Evolutionary conservation across 2,329 filamentous ascomycete genomes (phyloP).

Genomic region (Aspergillus thermomutatus): DNA sequence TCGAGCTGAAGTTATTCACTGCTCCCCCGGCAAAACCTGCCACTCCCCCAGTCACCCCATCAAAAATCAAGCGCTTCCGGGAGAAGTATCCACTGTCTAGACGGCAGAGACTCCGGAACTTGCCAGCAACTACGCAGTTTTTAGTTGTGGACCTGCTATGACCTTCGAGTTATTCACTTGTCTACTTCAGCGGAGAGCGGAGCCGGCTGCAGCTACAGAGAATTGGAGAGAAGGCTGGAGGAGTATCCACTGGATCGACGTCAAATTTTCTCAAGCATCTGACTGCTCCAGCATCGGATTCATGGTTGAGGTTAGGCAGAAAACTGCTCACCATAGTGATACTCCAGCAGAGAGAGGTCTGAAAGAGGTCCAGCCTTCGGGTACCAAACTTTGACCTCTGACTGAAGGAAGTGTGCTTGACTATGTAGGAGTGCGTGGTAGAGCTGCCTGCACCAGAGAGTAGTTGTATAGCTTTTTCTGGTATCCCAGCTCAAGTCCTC

Average conservation of each 20-base stretch:
- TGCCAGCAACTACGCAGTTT: background rate
- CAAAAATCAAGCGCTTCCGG: background rate
- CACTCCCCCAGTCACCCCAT: background rate
- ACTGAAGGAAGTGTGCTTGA: no score
- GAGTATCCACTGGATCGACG: background rate
- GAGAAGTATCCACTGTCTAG: background rate
- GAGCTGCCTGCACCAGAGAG: no score
- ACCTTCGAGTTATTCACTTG: background rate
- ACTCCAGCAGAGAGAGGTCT: background rate
- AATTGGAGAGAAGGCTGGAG: background rate
- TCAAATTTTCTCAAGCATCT: background rate
- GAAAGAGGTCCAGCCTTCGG: background rate
- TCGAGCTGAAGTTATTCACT: background rate
- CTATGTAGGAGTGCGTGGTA: no score
- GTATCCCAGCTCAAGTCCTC: background rate
- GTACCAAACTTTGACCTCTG: background rate
- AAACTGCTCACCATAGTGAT: background rate
- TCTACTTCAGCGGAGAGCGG: background rate
- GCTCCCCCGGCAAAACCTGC: background rate
- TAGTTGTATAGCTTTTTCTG: background rate
- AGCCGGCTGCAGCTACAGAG: background rate
- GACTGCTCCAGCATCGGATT: background rate
- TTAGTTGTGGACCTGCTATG: background rate
- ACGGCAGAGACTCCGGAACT: background rate
- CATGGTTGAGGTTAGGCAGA: background rate